A percentile compares a stretch with the other conserved stretches of the same genome.
Evolutionary conservation across 768 basidiomycete genomes (phyloP).

Genomic region (Phlebiopsis flavidoalba): DNA sequence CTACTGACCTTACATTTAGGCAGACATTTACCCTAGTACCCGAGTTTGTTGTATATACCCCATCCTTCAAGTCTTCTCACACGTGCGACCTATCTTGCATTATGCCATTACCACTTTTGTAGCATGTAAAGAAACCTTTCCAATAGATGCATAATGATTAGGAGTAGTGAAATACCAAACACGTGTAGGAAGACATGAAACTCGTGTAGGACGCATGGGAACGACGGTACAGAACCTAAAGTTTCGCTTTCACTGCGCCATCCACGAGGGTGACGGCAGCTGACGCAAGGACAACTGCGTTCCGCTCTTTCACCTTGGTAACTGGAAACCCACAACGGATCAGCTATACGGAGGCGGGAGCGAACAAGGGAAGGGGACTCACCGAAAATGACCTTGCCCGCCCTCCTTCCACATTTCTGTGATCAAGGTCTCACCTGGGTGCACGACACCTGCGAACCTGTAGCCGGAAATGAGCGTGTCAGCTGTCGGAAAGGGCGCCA

Average conservation of each 20-base stretch:
- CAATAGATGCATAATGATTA: too few relatives aligned
- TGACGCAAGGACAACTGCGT: constrained; percentile 62
- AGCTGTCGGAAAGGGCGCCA: background rate
- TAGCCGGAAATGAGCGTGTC: constrained; percentile 2
- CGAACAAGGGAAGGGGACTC: constrained; percentile 27
- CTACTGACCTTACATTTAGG: background rate
- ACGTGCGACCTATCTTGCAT: too few relatives aligned
- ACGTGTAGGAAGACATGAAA: too few relatives aligned
- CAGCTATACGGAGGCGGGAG: background rate
- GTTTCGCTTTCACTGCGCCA: constrained; percentile 47
- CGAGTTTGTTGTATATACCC: background rate
- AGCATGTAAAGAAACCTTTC: too few relatives aligned
- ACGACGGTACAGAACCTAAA: constrained; percentile 30
- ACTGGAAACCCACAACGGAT: constrained; percentile 35
- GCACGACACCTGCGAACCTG: constrained; percentile 87
- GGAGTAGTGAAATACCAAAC: too few relatives aligned
- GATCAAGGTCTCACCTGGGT: constrained; percentile 91
- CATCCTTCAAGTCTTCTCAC: background rate
- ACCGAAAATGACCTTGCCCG: constrained; percentile 87
- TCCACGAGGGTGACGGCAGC: constrained; percentile 66
- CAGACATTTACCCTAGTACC: background rate
- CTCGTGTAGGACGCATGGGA: too few relatives aligned
- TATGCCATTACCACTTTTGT: too few relatives aligned
- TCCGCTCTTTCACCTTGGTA: constrained; percentile 85
- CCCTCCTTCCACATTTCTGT: constrained; percentile 99